phyloP scores from a whole-genome alignment of 2,329 filamentous ascomycete genomes.

The Fusarium sp. region DNA sequence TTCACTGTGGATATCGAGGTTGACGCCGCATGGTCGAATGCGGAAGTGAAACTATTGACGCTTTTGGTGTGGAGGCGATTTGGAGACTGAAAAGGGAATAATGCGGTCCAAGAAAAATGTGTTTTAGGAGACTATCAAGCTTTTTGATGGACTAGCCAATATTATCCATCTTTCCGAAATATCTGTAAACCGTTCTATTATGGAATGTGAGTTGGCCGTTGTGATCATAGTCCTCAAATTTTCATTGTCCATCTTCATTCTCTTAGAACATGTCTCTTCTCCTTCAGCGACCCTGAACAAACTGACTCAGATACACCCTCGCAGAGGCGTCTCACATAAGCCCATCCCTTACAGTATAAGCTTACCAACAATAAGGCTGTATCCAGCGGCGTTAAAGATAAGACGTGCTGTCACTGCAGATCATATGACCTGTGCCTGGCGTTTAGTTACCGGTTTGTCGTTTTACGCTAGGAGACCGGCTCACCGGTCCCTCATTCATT shows the following conservation, averaged over 20 bases:
- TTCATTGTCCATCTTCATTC: not conserved
- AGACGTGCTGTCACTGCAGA: not conserved
- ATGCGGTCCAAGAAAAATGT: not conserved
- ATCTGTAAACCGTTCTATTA: not conserved
- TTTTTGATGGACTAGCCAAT: not conserved
- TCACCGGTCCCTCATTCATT: not conserved
- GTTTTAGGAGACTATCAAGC: not conserved
- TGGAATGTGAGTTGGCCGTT: not conserved
- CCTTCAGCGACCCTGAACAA: no score
- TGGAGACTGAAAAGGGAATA: not conserved
- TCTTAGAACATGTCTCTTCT: not conserved
- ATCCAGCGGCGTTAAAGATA: not conserved
- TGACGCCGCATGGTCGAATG: slow-evolving; percentile 24
- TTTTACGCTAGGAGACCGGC: not conserved
- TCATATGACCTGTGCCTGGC: not conserved
- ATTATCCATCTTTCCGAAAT: not conserved
- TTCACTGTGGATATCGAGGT: not conserved
- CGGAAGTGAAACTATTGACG: slow-evolving; percentile 1
- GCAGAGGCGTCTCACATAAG: not conserved
- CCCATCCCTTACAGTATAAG: not conserved
- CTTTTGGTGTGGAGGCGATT: not conserved
- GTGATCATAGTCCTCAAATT: not conserved
- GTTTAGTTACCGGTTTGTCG: not conserved
- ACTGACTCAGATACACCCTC: not conserved
- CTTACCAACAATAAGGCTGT: not conserved